Base-by-base conservation (phyloP, 1,284 basidiomycete species). In the Moniliella sp. region DNA sequence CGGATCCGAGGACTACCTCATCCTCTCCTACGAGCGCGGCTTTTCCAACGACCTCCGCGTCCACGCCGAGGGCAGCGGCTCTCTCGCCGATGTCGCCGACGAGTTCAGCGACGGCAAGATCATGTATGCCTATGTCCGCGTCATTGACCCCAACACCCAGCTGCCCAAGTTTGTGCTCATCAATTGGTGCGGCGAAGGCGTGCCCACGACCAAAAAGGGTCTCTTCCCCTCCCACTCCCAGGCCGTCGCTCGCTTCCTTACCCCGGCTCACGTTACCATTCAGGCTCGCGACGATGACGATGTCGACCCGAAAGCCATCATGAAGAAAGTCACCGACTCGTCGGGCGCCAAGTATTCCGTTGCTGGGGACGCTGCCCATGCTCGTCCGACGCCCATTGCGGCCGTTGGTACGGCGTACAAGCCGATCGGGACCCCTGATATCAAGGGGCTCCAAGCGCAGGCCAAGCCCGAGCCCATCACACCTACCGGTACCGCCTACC, bases 21-120 rank as follows among this genome's bases (percentile, higher is more conserved):
- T 93, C 30, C 78, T 79, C 49, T 76, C 78, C 0, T 83, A 83
- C 51, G 78, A 82, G 56, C 77, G 74, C 50, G 74, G 74, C 1
- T 11, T 12, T 13, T 73, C 75, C 2, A 88, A 86, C 56, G 82
- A 91, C 62, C 68, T 93, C 37, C 83, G 81, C 52, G 77, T 91
- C 7, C 80, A 86, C 60, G 69, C 69, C 1, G 44, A 50, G 4
- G 55, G 53, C 30, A 81, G 83, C 0, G 11, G 23, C 26, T 16
- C 16, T 18, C 68, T 97, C 8, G 81, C 88, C 42, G 84, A 88
- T 53, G 66, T 93, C 12, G 72, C 78, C 51, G 86, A 93, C 43
- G 84, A 91, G 63, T 93, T 93, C 62, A 78, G 75, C 27, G 84
- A 93, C 59, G 86, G 83, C 40, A 69, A 81, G 46, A 84, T 93